Evolutionary conservation across 2,329 filamentous ascomycete genomes (phyloP).

Genomic region (Penicillium brevicompactum): DNA sequence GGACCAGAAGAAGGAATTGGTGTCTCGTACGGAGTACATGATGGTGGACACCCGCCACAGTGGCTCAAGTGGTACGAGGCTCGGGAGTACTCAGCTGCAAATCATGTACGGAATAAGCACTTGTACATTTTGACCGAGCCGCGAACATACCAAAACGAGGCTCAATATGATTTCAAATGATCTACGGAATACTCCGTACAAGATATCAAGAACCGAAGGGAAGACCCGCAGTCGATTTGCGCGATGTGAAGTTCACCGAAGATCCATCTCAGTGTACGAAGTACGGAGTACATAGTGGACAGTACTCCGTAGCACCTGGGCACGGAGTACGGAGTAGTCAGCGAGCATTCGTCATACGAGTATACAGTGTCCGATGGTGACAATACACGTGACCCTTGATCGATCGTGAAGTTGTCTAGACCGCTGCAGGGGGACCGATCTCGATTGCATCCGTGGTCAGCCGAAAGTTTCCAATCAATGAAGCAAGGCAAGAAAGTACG

Average conservation of each 20-base stretch:
- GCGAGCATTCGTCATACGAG: too few species aligned
- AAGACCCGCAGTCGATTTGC: too few species aligned
- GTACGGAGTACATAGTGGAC: too few species aligned
- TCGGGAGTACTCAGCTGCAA: background rate
- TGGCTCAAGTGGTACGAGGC: background rate
- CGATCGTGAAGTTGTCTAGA: background rate
- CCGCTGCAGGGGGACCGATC: constrained; percentile 3
- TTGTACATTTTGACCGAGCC: background rate
- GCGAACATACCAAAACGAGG: too few species aligned
- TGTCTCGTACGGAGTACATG: background rate
- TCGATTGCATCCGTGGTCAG: background rate
- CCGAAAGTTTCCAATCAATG: constrained; percentile 1
- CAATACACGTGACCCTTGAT: constrained; percentile 1
- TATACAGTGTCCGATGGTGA: background rate
- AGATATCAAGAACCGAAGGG: too few species aligned
- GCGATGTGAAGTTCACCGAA: too few species aligned
- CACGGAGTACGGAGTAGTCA: too few species aligned
- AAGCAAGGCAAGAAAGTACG: constrained; percentile 11
- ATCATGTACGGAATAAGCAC: background rate
- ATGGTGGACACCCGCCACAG: background rate
- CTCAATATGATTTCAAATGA: too few species aligned
- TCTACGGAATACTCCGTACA: too few species aligned
- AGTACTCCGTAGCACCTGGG: too few species aligned
- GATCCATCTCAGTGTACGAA: too few species aligned
- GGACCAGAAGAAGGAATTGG: background rate